These are phyloP conservation scores for Neoconidiobolus thromboides DNA, from an alignment of 371 early-diverging fungal species.

Conservation along the genomic window DNA sequence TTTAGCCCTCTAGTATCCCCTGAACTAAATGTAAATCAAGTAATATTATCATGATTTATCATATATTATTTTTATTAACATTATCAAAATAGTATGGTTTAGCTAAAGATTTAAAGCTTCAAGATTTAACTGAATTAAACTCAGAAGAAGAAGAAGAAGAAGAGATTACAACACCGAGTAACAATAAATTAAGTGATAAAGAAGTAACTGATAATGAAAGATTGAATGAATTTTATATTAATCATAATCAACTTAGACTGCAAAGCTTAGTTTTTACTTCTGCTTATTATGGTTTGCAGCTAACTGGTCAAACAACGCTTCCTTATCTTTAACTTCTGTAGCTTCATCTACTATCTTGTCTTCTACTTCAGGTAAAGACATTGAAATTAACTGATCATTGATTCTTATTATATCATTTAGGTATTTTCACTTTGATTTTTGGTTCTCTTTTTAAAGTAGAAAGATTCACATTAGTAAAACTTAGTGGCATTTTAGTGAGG, in stretches of 20 bases:
- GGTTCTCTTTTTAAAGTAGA: slow-evolving; percentile 47
- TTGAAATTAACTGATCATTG: background rate
- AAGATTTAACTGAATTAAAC: too few relatives aligned
- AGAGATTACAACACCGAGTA: background rate
- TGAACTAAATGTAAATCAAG: too few relatives aligned
- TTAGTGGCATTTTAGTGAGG: slow-evolving; percentile 34
- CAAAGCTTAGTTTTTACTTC: slow-evolving; percentile 44
- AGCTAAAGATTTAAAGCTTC: too few relatives aligned
- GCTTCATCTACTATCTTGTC: slow-evolving; percentile 59
- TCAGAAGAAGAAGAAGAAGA: background rate
- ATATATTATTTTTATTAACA: too few relatives aligned
- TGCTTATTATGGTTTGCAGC: slow-evolving; percentile 66
- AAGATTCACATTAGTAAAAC: slow-evolving; percentile 24
- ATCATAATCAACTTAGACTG: slow-evolving; percentile 24
- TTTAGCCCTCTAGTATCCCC: too few relatives aligned
- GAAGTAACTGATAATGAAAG: background rate
- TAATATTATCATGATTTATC: too few relatives aligned
- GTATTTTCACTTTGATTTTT: slow-evolving; percentile 52
- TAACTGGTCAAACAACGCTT: slow-evolving; percentile 53
- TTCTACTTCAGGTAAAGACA: slow-evolving; percentile 36
- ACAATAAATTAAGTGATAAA: background rate
- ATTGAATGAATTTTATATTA: background rate
- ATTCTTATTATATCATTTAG: slow-evolving; percentile 6
- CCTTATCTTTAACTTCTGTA: slow-evolving; percentile 60
- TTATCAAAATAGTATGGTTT: too few relatives aligned